A percentile compares a stretch with the other conserved stretches of the same genome.
Conservation (phyloP, 495 filamentous ascomycete genomes). For the Sporormia fimetaria region DNA sequence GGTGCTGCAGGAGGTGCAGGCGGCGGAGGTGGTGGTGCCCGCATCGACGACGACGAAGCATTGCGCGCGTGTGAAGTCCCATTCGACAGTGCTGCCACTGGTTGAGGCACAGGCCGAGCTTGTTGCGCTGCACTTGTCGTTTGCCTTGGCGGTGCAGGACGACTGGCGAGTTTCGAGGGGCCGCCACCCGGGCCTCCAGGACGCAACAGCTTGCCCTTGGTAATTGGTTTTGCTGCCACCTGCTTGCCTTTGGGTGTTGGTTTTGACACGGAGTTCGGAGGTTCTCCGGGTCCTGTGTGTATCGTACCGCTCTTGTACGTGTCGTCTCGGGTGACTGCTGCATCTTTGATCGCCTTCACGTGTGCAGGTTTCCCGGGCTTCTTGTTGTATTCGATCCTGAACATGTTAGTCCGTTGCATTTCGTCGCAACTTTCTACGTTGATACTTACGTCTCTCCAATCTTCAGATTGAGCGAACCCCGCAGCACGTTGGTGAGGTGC, state of each 20-base stretch:
- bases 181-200: conserved; percentile 79
- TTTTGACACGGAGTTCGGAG: conserved; percentile 67
- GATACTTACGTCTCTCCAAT: conserved; percentile 53
- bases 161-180: conserved; percentile 55
- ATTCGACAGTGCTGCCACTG: conserved; percentile 39
- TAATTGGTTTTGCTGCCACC: conserved; percentile 79
- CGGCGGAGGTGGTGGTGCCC: conserved; percentile 58
- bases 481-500: conserved; percentile 63
- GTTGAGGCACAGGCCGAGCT: conserved; percentile 34
- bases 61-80: conserved; percentile 41
- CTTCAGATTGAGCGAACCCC: conserved; percentile 68
- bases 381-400: conserved; percentile 89
- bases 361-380: conserved; percentile 85
- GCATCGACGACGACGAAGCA: conserved; percentile 35
- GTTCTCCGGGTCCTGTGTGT: conserved; percentile 75
- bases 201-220: conserved; percentile 74
- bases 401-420: conserved; percentile 24
- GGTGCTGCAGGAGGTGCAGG: conserved; percentile 59
- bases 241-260: conserved; percentile 79
- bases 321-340: conserved; percentile 56
- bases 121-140: conserved; percentile 18
- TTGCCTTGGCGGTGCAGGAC: conserved; percentile 36
- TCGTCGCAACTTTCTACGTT: neutral
- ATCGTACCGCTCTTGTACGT: conserved; percentile 88
- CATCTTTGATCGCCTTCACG: conserved; percentile 85